phyloP scores from a whole-genome alignment of 768 basidiomycete species.

The Boletus fagicola region DNA sequence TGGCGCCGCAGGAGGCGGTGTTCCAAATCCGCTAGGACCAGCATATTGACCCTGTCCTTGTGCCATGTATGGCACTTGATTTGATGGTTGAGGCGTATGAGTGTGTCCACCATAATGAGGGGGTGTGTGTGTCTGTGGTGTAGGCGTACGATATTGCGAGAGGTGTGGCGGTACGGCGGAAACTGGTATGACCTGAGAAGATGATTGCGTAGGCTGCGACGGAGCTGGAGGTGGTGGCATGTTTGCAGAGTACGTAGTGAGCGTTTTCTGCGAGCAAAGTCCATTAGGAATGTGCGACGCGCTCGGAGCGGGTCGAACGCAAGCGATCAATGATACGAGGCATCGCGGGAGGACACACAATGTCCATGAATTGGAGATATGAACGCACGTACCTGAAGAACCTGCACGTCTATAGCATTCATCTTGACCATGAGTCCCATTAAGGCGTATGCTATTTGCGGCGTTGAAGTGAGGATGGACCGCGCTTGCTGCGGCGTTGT shows the following conservation, averaged over 20 bases:
- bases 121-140: slow-evolving; percentile 32
- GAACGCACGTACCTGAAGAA: slow-evolving; percentile 57
- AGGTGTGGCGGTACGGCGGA: slow-evolving; percentile 50
- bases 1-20: slow-evolving; percentile 21
- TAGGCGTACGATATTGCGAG: slow-evolving; percentile 35
- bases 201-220: slow-evolving; percentile 19
- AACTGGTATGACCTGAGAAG: slow-evolving; percentile 29
- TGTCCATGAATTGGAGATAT: neutral
- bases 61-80: slow-evolving; percentile 17
- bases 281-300: slow-evolving; percentile 6
- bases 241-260: slow-evolving; percentile 48
- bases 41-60: slow-evolving; percentile 23
- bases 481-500: slow-evolving; percentile 69
- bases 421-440: slow-evolving; percentile 77
- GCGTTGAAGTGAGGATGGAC: slow-evolving; percentile 66
- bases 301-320: neutral
- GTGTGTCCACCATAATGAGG: slow-evolving; percentile 30
- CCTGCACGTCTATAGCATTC: slow-evolving; percentile 70
- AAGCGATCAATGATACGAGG: neutral
- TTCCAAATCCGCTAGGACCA: slow-evolving; percentile 17
- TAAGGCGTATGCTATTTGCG: slow-evolving; percentile 73
- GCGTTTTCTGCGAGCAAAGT: slow-evolving; percentile 48
- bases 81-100: slow-evolving; percentile 29
- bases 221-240: slow-evolving; percentile 17
- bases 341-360: neutral